A percentile compares a stretch with the other conserved stretches of the same genome.
These are phyloP conservation scores for Zygoascus flipseniorum DNA, from an alignment of 805 yeast genomes.

Conservation along the genomic window DNA sequence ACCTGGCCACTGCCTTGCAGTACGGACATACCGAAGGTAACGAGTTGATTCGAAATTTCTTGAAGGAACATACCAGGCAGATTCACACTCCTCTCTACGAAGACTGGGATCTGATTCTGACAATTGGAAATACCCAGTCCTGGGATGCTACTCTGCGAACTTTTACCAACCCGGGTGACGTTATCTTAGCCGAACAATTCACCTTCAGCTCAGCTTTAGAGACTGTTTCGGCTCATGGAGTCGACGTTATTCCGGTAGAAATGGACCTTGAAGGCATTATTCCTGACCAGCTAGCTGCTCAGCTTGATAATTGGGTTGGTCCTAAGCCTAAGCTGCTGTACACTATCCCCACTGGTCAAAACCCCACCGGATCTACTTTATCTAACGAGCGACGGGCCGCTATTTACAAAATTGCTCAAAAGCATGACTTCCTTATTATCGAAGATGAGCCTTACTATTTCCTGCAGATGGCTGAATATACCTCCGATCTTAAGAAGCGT, in stretches of 20 bases:
- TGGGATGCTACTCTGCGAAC: conserved; percentile 81
- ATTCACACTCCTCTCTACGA: conserved; percentile 43
- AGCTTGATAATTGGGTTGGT: conserved; percentile 59
- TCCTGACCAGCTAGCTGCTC: conserved; percentile 56
- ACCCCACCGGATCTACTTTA: conserved; percentile 91
- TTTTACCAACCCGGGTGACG: conserved; percentile 69
- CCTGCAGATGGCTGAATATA: conserved; percentile 82
- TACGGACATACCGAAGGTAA: conserved; percentile 85
- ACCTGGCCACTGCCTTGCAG: conserved; percentile 79
- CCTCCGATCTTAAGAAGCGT: conserved; percentile 31
- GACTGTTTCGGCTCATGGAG: conserved; percentile 65
- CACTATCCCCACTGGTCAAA: conserved; percentile 93
- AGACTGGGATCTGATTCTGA: conserved; percentile 65
- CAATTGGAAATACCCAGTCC: conserved; percentile 84
- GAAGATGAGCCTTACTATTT: conserved; percentile 98
- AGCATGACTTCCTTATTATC: conserved; percentile 76
- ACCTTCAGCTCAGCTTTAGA: conserved; percentile 81
- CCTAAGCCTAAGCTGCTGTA: conserved; percentile 79
- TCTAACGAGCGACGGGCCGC: conserved; percentile 65
- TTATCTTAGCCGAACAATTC: conserved; percentile 74
- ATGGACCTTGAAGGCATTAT: conserved; percentile 74
- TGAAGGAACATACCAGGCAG: conserved; percentile 54
- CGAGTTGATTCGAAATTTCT: conserved; percentile 54
- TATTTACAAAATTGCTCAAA: conserved; percentile 69
- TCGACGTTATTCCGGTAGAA: conserved; percentile 59